These are phyloP conservation scores for Candida succiphila DNA, from an alignment of 805 yeast species.

Conservation along the genomic window DNA sequence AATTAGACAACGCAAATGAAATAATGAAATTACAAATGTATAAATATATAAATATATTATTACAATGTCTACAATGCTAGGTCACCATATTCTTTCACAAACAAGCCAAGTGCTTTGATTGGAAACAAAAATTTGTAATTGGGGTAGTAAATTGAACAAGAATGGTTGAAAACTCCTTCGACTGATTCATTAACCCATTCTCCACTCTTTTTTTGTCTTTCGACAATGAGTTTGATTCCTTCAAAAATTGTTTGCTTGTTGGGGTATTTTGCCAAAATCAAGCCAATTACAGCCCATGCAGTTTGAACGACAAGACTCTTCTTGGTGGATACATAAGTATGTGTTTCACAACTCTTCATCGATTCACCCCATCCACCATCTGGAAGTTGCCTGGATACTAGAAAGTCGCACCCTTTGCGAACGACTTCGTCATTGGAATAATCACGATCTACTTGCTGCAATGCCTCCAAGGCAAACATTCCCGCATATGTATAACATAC, in stretches of 20 bases:
- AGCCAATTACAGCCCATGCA: conserved; percentile 83
- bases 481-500: conserved; percentile 92
- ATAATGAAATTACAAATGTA: background rate
- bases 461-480: conserved; percentile 96
- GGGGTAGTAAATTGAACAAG: conserved; percentile 89
- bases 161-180: conserved; percentile 95
- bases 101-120: conserved; percentile 86
- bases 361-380: conserved; percentile 99
- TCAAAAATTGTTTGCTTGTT: conserved; percentile 45
- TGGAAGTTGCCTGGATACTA: conserved; percentile 58
- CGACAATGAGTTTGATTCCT: conserved; percentile 57
- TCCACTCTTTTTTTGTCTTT: conserved; percentile 63
- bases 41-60: background rate
- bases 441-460: conserved; percentile 53
- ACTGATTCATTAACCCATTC: conserved; percentile 79
- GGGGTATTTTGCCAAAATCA: conserved; percentile 76
- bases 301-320: conserved; percentile 77
- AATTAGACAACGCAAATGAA: background rate
- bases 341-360: conserved; percentile 81
- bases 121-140: conserved; percentile 85
- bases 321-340: conserved; percentile 52
- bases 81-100: conserved; percentile 15
- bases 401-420: conserved; percentile 73
- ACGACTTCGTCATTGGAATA: conserved; percentile 58
- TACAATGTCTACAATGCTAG: conserved; percentile 1